phyloP scores from a whole-genome alignment of 441 rosid genomes.

The Raphanus hybrid region DNA sequence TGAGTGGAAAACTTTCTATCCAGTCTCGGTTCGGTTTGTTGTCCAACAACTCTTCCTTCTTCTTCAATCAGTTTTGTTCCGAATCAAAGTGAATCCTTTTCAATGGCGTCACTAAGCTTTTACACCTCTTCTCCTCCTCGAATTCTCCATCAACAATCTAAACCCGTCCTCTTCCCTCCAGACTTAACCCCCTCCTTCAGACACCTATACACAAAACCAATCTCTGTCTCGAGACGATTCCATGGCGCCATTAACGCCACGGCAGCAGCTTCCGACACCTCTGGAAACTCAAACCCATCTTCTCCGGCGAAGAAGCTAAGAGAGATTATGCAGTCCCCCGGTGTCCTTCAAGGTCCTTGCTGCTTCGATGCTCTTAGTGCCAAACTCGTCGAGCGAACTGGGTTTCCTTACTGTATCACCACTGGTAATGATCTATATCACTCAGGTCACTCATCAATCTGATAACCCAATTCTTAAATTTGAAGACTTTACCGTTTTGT shows the following conservation, averaged over 20 bases:
- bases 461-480: no score
- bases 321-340: constrained; percentile 67
- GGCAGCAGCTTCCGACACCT: constrained; percentile 21
- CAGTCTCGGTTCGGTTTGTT: constrained; percentile 22
- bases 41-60: constrained; percentile 1
- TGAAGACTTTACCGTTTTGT: constrained; percentile 11
- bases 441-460: no score
- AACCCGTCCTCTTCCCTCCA: constrained; percentile 13
- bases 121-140: constrained; percentile 36
- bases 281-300: constrained; percentile 24
- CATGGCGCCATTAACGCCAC: constrained; percentile 20
- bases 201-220: constrained; percentile 5
- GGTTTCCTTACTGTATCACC: constrained; percentile 78
- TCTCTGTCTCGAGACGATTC: constrained; percentile 31
- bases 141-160: constrained; percentile 31
- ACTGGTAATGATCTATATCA: no score
- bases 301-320: constrained; percentile 68
- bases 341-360: constrained; percentile 91
- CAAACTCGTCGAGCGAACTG: constrained; percentile 80
- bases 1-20: not conserved
- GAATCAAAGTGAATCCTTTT: constrained; percentile 7
- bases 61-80: not conserved
- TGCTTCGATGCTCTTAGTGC: constrained; percentile 98
- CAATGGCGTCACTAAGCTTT: constrained; percentile 41
- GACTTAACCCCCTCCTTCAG: not conserved